A percentile compares a stretch with the other conserved stretches of the same genome.
phyloP scores from a whole-genome alignment of 768 basidiomycete species.

The Amanita thiersii region DNA sequence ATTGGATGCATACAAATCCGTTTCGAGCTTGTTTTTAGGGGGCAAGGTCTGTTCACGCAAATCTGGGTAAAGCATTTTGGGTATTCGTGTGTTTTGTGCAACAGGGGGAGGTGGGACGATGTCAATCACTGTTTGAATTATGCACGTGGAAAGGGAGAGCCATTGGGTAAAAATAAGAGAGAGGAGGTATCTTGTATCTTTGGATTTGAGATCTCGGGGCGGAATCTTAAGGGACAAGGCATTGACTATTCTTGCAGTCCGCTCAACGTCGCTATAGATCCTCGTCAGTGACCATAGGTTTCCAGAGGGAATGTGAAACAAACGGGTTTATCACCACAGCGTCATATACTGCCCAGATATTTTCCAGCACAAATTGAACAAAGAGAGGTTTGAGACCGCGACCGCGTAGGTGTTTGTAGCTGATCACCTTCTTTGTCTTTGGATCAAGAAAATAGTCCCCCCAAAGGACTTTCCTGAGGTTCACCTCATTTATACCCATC shows the following conservation, averaged over 20 bases:
- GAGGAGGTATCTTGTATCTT: conserved; percentile 80
- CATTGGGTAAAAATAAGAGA: conserved; percentile 90
- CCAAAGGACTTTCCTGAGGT: conserved; percentile 84
- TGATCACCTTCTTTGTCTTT: conserved; percentile 89
- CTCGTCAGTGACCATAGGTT: conserved; percentile 11
- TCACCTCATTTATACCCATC: conserved; percentile 83
- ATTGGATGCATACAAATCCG: conserved; percentile 70
- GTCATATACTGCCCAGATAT: conserved; percentile 96
- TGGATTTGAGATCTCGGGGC: conserved; percentile 85
- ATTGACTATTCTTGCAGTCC: conserved; percentile 79
- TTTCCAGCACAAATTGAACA: conserved; percentile 95
- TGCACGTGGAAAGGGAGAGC: conserved; percentile 88
- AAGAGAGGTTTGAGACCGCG: conserved; percentile 89
- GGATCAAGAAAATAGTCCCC: conserved; percentile 97
- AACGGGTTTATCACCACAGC: conserved; percentile 84
- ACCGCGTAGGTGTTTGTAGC: conserved; percentile 83
- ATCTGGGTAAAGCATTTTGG: conserved; percentile 88
- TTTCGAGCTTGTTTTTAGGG: conserved; percentile 78
- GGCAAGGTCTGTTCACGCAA: conserved; percentile 46
- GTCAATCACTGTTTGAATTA: conserved; percentile 89
- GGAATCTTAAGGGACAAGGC: conserved; percentile 77
- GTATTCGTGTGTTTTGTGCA: conserved; percentile 79
- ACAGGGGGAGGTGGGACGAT: conserved; percentile 81
- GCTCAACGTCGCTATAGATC: conserved; percentile 71
- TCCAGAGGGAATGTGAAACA: conserved; percentile 24